Evolutionary conservation across 2,329 filamentous ascomycete genomes (phyloP), one percentile per base, ranked within the genome.

Genomic region (Botrytis galanthina): DNA sequence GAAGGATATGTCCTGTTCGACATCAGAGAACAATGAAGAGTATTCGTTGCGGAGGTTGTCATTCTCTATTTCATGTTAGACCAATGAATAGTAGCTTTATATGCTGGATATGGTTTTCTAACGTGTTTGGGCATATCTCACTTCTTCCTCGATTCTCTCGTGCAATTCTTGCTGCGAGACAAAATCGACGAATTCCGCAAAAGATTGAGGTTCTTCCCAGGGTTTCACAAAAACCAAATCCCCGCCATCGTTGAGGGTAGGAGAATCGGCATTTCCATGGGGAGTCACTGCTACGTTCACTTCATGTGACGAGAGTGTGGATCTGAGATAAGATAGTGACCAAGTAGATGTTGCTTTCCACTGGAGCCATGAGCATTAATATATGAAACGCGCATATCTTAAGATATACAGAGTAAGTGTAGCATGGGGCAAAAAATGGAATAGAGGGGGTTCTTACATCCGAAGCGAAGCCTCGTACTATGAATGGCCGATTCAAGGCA

Each of bases 31-130:
- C 3, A 96, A 86, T 0, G 84, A 78, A 0, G 83, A 76, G 80
- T 95, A 96, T 81, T 96, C 93, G 74, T 90, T 85, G 3, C 90
- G 88, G 32, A 96, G 86, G 79, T 95, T 96, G 81, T 95, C 92
- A 80, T 96, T 94, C 84, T 96, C 90, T 91, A 73, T 29, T 42
- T 22, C 57, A 3, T 54, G 57, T 66, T n/a, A 72, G 62, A 51
- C 12, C 39, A 48, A n/a, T 69, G n/a, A 44, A 22, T 61, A n/a
- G 48, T 9, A 29, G 22, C 29, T 42, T 16, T 12, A n/a, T 12
- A n/a, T 4, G 26, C 62, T 42, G 48, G 26, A 18, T 44, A 44
- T 63, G 35, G 16, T 18, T n/a, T 39, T 87, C 80, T 82, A 91
- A 91, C 89, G 92, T 54, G 92, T 93, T 82, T 95, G 93, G 1